Base-by-base conservation (phyloP, 2,329 filamentous ascomycete species). In the Neofusicoccum umdonicola region DNA sequence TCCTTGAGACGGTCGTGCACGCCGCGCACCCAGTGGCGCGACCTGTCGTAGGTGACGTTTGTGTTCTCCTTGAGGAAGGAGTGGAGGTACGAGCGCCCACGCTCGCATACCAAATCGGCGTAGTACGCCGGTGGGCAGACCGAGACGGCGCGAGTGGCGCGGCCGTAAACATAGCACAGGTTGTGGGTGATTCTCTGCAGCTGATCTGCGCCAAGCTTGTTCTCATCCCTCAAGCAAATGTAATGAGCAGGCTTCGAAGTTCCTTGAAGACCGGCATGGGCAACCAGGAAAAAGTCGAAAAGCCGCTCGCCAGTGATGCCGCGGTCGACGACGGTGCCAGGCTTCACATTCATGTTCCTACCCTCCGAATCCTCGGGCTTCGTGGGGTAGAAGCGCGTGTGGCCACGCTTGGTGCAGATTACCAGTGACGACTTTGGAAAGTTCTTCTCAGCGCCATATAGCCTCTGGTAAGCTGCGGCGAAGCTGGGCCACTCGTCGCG, bases 91-190 rank as follows among this genome's bases (percentile, higher is more conserved):
- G 84, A 84, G 1, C 92, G 82, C 0, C 90, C 89, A 2, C 92
- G 84, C 67, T 91, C 90, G 73, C 91, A 95, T 1, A 93, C 85
- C 44, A 96, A 82, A 74, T 97, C 92, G 0, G 93, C 92, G 71
- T 96, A 96, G 80, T 96, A 96, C 0, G 92, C 92, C 0, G 93
- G 91, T 0, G 93, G 90, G 69, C 90, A 94, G 68, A 96, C 87
- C 70, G 89, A 91, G 47, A 97, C 91, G 0, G 92, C 90, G 77
- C 92, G 93, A 19, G 91, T 95, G 0, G 92, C 91, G 2, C 93
- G 86, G 13, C 90, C 91, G 71, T 90, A 96, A 0, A 92, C 78
- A 74, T 96, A 94, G 75, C 91, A 94, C 75, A 96, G 82, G 58
- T 90, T 87, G 71, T 93, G 90, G 0, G 91, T 96, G 39, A 95